Evolutionary conservation across 1,139 yeast genomes (phyloP).

Genomic region (Candida labiduridarum): DNA sequence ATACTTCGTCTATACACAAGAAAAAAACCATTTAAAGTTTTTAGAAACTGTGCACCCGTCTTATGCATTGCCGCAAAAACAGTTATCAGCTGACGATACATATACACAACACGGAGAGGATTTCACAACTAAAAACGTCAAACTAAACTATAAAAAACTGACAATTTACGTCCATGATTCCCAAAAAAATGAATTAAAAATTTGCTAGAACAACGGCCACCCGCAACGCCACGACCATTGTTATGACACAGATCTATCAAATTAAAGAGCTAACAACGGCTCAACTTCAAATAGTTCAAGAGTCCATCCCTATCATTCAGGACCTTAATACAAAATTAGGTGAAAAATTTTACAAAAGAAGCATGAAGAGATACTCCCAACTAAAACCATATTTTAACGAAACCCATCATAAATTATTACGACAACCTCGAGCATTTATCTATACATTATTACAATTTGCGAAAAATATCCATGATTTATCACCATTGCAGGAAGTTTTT

Average conservation of each 20-base stretch:
- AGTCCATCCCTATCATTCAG: constrained; percentile 62
- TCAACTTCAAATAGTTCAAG: constrained; percentile 47
- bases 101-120: too few species aligned
- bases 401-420: constrained; percentile 55
- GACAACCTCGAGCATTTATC: constrained; percentile 68
- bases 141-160: too few species aligned
- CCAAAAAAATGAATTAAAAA: too few species aligned
- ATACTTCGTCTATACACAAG: too few species aligned
- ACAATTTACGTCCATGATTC: too few species aligned
- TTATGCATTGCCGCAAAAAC: too few species aligned
- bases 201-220: too few species aligned
- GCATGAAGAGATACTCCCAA: constrained; percentile 57
- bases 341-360: constrained; percentile 52
- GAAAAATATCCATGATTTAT: constrained; percentile 60
- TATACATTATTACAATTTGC: constrained; percentile 65
- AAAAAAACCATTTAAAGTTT: too few species aligned
- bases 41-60: too few species aligned
- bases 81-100: too few species aligned
- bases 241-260: constrained; percentile 17
- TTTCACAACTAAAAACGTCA: too few species aligned
- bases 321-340: constrained; percentile 59
- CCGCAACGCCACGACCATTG: background rate
- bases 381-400: constrained; percentile 61
- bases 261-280: constrained; percentile 26
- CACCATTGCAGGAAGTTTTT: constrained; percentile 57